phyloP scores from a whole-genome alignment of 768 basidiomycete species.

The Nidularia pulvinata region DNA sequence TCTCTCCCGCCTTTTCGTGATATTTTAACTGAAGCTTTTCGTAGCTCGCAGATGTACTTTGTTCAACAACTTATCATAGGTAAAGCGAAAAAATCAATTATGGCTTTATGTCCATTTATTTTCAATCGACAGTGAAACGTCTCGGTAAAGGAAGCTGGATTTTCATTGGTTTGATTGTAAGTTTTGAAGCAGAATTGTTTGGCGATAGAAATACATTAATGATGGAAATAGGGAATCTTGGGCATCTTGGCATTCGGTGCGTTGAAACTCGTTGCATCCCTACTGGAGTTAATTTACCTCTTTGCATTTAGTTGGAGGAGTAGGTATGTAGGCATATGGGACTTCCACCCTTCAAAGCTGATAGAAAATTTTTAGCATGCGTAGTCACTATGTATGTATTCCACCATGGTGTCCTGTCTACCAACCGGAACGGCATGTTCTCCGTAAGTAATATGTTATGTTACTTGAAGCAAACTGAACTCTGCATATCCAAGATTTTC shows the following conservation, averaged over 20 bases:
- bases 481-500: conserved; percentile 18
- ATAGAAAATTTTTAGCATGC: conserved; percentile 17
- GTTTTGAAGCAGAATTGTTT: conserved; percentile 13
- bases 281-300: no score
- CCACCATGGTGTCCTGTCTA: conserved; percentile 23
- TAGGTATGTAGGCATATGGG: conserved; percentile 14
- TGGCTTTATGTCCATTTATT: no score
- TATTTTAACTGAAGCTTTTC: not conserved
- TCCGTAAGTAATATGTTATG: conserved; percentile 22
- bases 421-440: conserved; percentile 12
- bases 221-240: no score
- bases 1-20: not conserved
- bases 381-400: conserved; percentile 30
- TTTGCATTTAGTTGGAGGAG: conserved; percentile 16
- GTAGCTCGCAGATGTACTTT: conserved; percentile 43
- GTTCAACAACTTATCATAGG: conserved; percentile 36
- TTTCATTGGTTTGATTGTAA: conserved; percentile 14
- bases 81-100: conserved; percentile 5
- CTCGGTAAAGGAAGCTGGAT: conserved; percentile 19
- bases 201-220: no score
- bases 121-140: conserved; percentile 18
- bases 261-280: no score
- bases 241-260: no score
- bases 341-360: not conserved
- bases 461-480: not conserved